phyloP scores from a whole-genome alignment of 2,329 filamentous ascomycete species.

The Fusarium sp. region DNA sequence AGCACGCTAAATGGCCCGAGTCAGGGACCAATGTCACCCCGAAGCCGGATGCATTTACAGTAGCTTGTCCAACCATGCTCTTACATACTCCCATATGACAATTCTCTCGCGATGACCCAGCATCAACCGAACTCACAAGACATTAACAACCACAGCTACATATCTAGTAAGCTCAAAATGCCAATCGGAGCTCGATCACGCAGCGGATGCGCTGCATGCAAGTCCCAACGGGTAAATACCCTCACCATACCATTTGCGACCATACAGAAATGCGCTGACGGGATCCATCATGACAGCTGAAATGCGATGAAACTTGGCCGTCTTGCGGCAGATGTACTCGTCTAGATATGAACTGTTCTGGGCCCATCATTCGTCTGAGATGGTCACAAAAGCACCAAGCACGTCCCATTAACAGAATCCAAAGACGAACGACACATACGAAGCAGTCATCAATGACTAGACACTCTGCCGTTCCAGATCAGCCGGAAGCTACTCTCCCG shows the following conservation, averaged over 20 bases:
- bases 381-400: background rate
- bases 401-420: fast-evolving
- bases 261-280: background rate
- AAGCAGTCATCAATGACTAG: background rate
- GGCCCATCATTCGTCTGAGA: background rate
- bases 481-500: fast-evolving
- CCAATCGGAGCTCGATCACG: background rate
- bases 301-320: background rate
- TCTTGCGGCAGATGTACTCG: background rate
- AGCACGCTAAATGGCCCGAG: background rate
- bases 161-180: background rate
- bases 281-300: background rate
- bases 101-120: too few species aligned
- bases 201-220: background rate
- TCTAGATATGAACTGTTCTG: background rate
- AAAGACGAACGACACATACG: background rate
- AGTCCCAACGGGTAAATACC: background rate
- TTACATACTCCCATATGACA: background rate
- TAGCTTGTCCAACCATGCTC: background rate
- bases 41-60: background rate
- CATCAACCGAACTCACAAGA: fast-evolving
- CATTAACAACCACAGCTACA: fast-evolving
- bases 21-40: background rate
- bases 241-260: fast-evolving
- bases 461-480: fast-evolving